Conservation (phyloP, 345 rosid species). For the Hirschfeldia incana region DNA sequence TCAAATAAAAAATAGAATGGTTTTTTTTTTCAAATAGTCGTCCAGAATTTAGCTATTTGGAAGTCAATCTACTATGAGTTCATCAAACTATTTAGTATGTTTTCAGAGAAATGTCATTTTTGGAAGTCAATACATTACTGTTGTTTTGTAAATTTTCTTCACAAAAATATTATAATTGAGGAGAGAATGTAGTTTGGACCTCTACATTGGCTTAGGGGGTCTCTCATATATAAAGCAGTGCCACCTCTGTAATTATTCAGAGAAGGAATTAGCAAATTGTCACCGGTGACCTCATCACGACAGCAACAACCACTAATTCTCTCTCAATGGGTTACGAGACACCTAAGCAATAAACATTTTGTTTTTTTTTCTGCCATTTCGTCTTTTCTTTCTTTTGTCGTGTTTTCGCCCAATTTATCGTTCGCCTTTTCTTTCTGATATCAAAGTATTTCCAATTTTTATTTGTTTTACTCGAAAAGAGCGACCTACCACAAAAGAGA, state of each 20-base stretch:
- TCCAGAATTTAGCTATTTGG: background rate
- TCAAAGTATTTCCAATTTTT: background rate
- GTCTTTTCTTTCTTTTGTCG: background rate
- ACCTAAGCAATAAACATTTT: background rate
- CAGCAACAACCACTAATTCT: slow-evolving; percentile 51
- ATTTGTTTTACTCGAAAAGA: background rate
- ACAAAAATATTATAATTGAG: background rate
- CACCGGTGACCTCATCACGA: slow-evolving; percentile 47
- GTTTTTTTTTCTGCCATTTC: background rate
- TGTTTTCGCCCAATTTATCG: background rate
- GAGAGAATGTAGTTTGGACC: slow-evolving; percentile 33
- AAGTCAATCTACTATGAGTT: background rate
- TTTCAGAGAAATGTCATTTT: background rate
- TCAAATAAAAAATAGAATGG: no score
- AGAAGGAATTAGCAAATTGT: slow-evolving; percentile 4
- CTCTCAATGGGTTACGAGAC: slow-evolving; percentile 26
- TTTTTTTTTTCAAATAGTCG: background rate
- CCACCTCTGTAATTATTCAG: slow-evolving; percentile 25
- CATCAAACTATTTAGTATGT: background rate
- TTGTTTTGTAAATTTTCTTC: background rate
- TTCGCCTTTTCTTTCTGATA: background rate
- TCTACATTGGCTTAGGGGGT: slow-evolving; percentile 21
- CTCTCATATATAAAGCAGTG: slow-evolving; percentile 25
- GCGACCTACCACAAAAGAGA: background rate
- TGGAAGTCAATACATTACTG: background rate